Conservation (phyloP, 2,329 filamentous ascomycete genomes). For the Pezicula rhizophila region DNA sequence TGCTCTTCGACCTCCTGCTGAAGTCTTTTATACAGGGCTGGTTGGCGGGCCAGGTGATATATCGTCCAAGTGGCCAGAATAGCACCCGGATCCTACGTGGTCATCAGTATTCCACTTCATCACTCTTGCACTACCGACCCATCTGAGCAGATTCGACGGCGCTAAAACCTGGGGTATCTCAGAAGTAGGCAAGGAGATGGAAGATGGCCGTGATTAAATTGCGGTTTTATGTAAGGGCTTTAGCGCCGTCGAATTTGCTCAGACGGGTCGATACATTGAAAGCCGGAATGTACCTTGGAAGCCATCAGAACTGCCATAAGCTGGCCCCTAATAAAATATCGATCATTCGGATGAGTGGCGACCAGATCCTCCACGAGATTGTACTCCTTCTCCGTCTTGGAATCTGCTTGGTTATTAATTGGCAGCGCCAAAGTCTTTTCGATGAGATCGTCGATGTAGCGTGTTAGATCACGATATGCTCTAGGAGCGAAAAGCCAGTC, state of each 20-base stretch:
- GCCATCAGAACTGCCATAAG: slow-evolving; percentile 1
- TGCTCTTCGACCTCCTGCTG: not conserved
- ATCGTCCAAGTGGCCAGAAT: not conserved
- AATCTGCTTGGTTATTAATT: not conserved
- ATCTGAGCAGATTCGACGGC: not conserved
- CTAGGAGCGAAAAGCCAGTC: not conserved
- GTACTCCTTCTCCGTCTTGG: not conserved
- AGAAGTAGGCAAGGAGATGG: not conserved
- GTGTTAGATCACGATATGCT: not conserved
- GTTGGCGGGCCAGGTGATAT: not conserved
- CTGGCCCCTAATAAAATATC: not conserved
- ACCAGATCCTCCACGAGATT: slow-evolving; percentile 1
- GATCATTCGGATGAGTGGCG: slow-evolving; percentile 1
- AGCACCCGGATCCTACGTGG: not conserved
- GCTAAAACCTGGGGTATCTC: not conserved
- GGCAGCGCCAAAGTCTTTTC: not conserved
- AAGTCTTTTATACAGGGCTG: not conserved
- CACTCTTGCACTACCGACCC: not conserved
- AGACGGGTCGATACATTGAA: not conserved
- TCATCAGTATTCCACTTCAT: not conserved
- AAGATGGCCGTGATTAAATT: not conserved
- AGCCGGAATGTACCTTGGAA: not conserved
- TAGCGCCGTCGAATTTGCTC: not conserved
- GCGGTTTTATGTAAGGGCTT: not conserved
- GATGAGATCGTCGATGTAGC: not conserved